Conservation (phyloP, 768 basidiomycete species). For the Tricholoma flavovirens region DNA sequence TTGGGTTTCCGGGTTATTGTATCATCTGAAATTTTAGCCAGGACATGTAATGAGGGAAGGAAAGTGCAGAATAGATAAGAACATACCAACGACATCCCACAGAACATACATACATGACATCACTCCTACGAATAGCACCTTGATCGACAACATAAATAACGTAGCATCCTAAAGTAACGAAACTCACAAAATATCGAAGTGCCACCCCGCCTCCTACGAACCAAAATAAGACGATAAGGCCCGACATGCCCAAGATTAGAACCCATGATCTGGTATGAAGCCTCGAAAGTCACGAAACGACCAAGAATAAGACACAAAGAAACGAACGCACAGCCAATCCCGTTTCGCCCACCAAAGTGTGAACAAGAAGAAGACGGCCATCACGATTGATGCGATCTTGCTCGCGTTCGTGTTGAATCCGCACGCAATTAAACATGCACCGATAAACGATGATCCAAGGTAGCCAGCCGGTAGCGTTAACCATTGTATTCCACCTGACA, state of each 20-base stretch:
- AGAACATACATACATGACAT: constrained; percentile 87
- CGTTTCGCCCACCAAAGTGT: constrained; percentile 85
- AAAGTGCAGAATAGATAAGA: not conserved
- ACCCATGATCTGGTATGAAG: constrained; percentile 61
- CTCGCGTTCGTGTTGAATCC: constrained; percentile 87
- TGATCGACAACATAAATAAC: not conserved
- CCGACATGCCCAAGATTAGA: constrained; percentile 74
- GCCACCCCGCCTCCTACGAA: constrained; percentile 72
- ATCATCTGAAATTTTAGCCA: constrained; percentile 48
- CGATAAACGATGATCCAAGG: constrained; percentile 81
- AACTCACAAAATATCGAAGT: constrained; percentile 66
- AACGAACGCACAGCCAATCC: constrained; percentile 57
- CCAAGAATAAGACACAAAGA: not conserved
- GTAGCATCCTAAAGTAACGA: not conserved
- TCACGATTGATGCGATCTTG: constrained; percentile 73
- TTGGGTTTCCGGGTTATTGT: constrained; percentile 82
- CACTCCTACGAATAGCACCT: constrained; percentile 78
- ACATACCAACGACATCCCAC: constrained; percentile 81
- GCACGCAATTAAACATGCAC: constrained; percentile 80
- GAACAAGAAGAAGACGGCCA: constrained; percentile 82
- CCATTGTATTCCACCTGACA: constrained; percentile 83
- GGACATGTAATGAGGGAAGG: not conserved
- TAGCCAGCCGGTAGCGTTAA: constrained; percentile 79
- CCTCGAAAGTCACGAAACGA: not conserved
- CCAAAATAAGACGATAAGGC: constrained; percentile 78